Evolutionary conservation across 768 basidiomycete genomes (phyloP).

Genomic region (Mrakia blollopis): DNA sequence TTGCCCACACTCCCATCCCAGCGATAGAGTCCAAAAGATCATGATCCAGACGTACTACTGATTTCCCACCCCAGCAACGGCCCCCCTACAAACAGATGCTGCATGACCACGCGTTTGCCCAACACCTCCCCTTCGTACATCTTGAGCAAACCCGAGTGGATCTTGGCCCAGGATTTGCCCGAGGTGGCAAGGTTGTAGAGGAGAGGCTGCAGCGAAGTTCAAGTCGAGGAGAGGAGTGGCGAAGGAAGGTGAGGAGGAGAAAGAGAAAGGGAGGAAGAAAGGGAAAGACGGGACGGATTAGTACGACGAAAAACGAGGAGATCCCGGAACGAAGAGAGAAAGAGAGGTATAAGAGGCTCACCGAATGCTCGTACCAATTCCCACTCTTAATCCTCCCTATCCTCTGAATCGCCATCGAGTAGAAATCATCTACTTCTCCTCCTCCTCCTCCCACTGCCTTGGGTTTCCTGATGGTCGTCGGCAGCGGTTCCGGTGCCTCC

Average conservation of each 20-base stretch:
- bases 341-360: slow-evolving; percentile 31
- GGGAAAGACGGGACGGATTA: not conserved
- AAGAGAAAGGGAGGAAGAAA: slow-evolving; percentile 34
- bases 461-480: not conserved
- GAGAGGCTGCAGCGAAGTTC: slow-evolving; percentile 54
- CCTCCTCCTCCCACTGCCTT: not conserved
- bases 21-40: too few relatives aligned
- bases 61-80: slow-evolving; percentile 48
- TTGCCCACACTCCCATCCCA: too few relatives aligned
- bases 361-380: slow-evolving; percentile 84
- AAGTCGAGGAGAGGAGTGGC: too few relatives aligned
- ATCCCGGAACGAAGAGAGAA: slow-evolving; percentile 36
- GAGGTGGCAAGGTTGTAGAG: slow-evolving; percentile 77
- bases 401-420: slow-evolving; percentile 70
- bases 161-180: slow-evolving; percentile 78
- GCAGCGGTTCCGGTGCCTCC: not conserved
- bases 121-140: slow-evolving; percentile 98
- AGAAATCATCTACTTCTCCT: slow-evolving; percentile 53
- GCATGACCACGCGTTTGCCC: slow-evolving; percentile 91
- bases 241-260: slow-evolving; percentile 1
- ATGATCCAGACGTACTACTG: not conserved
- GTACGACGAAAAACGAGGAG: slow-evolving; percentile 32
- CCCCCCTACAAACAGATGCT: slow-evolving; percentile 83
- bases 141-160: slow-evolving; percentile 81
- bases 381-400: slow-evolving; percentile 64